phyloP scores from a whole-genome alignment of 1,284 basidiomycete species.

The Golubevia pallescens region DNA sequence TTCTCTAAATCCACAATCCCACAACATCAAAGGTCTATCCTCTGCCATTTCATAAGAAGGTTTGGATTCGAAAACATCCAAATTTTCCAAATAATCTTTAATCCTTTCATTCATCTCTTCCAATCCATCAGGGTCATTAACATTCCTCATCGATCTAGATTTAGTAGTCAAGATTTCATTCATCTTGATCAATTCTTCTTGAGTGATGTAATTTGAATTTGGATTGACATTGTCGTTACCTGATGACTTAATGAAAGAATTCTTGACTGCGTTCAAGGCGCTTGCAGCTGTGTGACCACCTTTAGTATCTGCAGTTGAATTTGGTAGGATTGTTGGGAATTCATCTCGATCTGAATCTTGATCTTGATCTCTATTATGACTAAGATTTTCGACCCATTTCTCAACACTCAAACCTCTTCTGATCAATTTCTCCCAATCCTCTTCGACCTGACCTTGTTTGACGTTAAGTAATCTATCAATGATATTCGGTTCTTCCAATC shows the following conservation, averaged over 20 bases:
- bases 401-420: neutral
- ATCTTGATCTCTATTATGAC: neutral
- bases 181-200: no score
- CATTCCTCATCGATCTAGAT: no score
- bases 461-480: conserved; percentile 80
- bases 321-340: conserved; percentile 5
- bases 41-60: conserved; percentile 93
- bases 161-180: no score
- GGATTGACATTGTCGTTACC: neutral
- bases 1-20: conserved; percentile 82
- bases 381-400: no score
- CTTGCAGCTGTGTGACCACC: conserved; percentile 65
- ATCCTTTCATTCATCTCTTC: conserved; percentile 1
- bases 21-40: conserved; percentile 86
- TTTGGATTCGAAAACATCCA: conserved; percentile 66
- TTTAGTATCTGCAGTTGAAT: conserved; percentile 33
- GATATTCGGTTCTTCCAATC: conserved; percentile 77
- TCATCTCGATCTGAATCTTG: neutral
- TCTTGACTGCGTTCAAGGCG: conserved; percentile 67
- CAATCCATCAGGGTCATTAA: no score
- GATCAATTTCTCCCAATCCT: conserved; percentile 8
- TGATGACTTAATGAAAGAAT: neutral
- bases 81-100: neutral
- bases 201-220: neutral
- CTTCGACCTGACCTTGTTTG: conserved; percentile 36